phyloP scores from a whole-genome alignment of 208 protist genomes.

The Crithidia mellificae region DNA sequence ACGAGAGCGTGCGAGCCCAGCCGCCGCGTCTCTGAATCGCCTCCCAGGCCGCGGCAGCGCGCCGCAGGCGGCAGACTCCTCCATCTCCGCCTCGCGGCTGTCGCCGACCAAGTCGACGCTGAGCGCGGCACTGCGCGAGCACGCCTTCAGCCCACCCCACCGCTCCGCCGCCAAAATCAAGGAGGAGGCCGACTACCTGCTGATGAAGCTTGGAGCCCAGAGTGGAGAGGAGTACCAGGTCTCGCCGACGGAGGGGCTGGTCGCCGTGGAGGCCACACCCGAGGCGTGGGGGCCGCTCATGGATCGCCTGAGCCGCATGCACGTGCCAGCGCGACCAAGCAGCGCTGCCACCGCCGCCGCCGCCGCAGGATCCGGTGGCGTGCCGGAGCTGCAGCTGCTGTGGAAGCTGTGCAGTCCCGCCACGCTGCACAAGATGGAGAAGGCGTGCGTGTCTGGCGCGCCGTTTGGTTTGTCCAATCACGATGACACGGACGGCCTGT shows the following conservation, averaged over 20 bases:
- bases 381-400: conserved; percentile 41
- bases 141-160: conserved; percentile 23
- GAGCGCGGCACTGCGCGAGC: conserved; percentile 24
- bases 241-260: conserved; percentile 28
- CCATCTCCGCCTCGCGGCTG: not conserved
- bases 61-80: not conserved
- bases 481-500: conserved; percentile 54
- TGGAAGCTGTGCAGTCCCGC: conserved; percentile 67
- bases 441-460: conserved; percentile 28
- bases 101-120: conserved; percentile 25
- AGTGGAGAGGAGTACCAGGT: conserved; percentile 36
- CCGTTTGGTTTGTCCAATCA: conserved; percentile 27
- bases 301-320: conserved; percentile 33
- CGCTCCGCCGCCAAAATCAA: conserved; percentile 33
- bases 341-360: not conserved
- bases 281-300: conserved; percentile 33
- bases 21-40: not conserved
- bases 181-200: conserved; percentile 37
- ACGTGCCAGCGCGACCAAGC: not conserved
- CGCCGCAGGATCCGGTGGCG: no score
- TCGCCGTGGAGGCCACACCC: conserved; percentile 38
- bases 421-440: conserved; percentile 44
- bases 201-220: conserved; percentile 31
- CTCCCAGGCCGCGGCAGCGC: not conserved
- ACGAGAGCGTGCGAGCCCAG: not conserved